A percentile compares a stretch with the other conserved stretches of the same genome.
Evolutionary conservation across 1,284 basidiomycete species (phyloP).

Genomic region (Cryptococcus sp.): DNA sequence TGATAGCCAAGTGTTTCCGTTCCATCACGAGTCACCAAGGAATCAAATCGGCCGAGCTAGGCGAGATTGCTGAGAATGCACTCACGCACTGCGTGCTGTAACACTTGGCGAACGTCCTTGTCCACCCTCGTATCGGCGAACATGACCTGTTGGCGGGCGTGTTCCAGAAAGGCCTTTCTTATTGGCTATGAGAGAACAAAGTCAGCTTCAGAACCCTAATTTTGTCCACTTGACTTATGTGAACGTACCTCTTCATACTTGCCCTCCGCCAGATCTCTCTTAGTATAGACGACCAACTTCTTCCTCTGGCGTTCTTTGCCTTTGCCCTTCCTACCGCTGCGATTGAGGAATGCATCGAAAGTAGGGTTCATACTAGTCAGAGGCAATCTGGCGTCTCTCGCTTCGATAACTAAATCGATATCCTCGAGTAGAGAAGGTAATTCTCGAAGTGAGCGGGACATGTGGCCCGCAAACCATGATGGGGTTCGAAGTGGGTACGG

Average conservation of each 20-base stretch:
- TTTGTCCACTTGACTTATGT: too few species aligned
- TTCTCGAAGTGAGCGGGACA: slow-evolving; percentile 81
- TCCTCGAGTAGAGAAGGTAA: slow-evolving; percentile 74
- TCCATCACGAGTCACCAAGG: not conserved
- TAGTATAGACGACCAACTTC: slow-evolving; percentile 88
- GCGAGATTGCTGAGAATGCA: slow-evolving; percentile 3
- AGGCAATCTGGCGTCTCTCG: slow-evolving; percentile 88
- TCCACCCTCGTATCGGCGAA: slow-evolving; percentile 58
- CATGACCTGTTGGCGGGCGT: slow-evolving; percentile 55
- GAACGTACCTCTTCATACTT: slow-evolving; percentile 75
- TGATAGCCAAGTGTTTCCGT: not conserved
- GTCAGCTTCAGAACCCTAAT: too few species aligned
- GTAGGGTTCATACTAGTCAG: slow-evolving; percentile 90
- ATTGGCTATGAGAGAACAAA: slow-evolving; percentile 49
- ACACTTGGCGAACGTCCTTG: slow-evolving; percentile 54
- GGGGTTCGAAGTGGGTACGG: slow-evolving; percentile 60
- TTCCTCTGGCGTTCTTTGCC: slow-evolving; percentile 56
- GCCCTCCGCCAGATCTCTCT: slow-evolving; percentile 83
- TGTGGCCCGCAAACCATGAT: slow-evolving; percentile 97
- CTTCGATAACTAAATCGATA: slow-evolving; percentile 90
- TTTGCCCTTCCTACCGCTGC: slow-evolving; percentile 44
- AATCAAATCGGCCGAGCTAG: not conserved
- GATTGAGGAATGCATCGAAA: slow-evolving; percentile 65
- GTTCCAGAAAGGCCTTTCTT: slow-evolving; percentile 51
- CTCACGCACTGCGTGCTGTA: slow-evolving; percentile 54